Evolutionary conservation across 768 basidiomycete genomes (phyloP).

Genomic region (Lactarius tabidus): DNA sequence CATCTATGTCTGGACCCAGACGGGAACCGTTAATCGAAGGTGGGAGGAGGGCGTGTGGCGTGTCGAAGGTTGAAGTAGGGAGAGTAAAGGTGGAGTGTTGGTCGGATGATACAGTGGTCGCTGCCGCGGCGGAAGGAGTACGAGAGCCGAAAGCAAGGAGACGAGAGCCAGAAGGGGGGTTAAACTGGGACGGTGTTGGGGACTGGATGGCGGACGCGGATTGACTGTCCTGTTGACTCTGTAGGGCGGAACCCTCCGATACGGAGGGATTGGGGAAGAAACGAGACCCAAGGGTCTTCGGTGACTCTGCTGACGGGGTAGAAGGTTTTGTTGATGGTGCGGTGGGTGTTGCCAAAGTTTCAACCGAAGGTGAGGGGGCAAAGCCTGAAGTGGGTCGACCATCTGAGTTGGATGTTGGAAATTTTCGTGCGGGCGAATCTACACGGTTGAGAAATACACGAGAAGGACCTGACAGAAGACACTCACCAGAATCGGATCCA

Average conservation of each 20-base stretch:
- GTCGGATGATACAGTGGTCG: slow-evolving; percentile 8
- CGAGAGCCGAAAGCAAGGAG: slow-evolving; percentile 41
- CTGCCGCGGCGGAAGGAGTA: slow-evolving; percentile 26
- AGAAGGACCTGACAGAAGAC: not conserved
- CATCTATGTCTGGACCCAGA: slow-evolving; percentile 7
- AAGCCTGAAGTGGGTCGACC: slow-evolving; percentile 5
- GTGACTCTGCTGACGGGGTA: slow-evolving; percentile 21
- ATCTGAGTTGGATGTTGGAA: slow-evolving; percentile 5
- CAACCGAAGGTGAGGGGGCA: slow-evolving; percentile 6
- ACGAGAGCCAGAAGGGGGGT: slow-evolving; percentile 40
- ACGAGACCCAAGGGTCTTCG: slow-evolving; percentile 34
- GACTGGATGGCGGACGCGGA: slow-evolving; percentile 24
- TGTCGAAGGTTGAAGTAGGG: slow-evolving; percentile 23
- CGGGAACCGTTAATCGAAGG: slow-evolving; percentile 17
- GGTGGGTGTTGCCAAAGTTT: slow-evolving; percentile 2
- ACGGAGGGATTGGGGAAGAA: slow-evolving; percentile 34
- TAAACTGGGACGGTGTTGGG: slow-evolving; percentile 35
- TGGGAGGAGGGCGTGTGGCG: slow-evolving; percentile 24
- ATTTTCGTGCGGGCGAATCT: slow-evolving; percentile 9
- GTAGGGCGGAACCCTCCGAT: slow-evolving; percentile 13
- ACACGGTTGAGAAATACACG: not conserved
- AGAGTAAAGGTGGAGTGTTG: slow-evolving; percentile 25
- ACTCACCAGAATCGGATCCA: slow-evolving; percentile 21
- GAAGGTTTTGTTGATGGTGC: slow-evolving; percentile 22
- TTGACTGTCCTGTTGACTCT: slow-evolving; percentile 16